Evolutionary conservation across 2,329 filamentous ascomycete genomes (phyloP).

Genomic region (Cordyceps javanica): DNA sequence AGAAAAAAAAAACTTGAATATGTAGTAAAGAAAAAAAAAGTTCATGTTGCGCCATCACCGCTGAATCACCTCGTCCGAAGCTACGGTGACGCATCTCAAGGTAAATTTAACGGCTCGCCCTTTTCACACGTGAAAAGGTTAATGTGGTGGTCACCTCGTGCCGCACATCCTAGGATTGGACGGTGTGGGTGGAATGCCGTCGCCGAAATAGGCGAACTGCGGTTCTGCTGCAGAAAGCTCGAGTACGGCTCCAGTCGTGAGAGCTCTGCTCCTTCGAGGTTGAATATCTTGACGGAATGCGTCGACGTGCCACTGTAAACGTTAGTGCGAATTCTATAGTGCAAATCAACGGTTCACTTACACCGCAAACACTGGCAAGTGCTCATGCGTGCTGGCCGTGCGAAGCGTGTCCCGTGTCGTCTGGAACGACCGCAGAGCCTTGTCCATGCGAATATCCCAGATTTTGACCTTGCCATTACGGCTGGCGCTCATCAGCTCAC

Average conservation of each 20-base stretch:
- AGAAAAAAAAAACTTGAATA: background rate
- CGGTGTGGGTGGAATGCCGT: slow-evolving; percentile 95
- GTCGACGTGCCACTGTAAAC: slow-evolving; percentile 70
- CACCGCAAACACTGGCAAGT: slow-evolving; percentile 92
- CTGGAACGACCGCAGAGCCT: slow-evolving; percentile 65
- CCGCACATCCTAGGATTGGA: slow-evolving; percentile 83
- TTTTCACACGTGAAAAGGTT: slow-evolving; percentile 75
- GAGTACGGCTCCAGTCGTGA: slow-evolving; percentile 86
- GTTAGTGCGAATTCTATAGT: background rate
- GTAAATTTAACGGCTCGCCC: slow-evolving; percentile 23
- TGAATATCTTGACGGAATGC: slow-evolving; percentile 87
- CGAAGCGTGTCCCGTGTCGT: slow-evolving; percentile 73
- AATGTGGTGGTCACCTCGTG: slow-evolving; percentile 81
- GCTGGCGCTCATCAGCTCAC: slow-evolving; percentile 85
- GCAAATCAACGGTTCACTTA: slow-evolving; percentile 44
- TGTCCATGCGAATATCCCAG: slow-evolving; percentile 91
- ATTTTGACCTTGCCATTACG: slow-evolving; percentile 89
- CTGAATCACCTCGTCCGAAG: background rate
- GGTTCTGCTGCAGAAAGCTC: slow-evolving; percentile 76
- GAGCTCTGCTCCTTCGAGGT: slow-evolving; percentile 73
- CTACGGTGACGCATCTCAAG: background rate
- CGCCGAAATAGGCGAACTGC: slow-evolving; percentile 73
- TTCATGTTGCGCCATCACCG: background rate
- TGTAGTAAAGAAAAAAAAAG: background rate
- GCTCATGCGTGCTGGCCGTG: slow-evolving; percentile 88